A percentile compares a stretch with the other conserved stretches of the same genome.
These are phyloP conservation scores for Penicillium palitans DNA, from an alignment of 2,329 filamentous ascomycete genomes.

Conservation along the genomic window DNA sequence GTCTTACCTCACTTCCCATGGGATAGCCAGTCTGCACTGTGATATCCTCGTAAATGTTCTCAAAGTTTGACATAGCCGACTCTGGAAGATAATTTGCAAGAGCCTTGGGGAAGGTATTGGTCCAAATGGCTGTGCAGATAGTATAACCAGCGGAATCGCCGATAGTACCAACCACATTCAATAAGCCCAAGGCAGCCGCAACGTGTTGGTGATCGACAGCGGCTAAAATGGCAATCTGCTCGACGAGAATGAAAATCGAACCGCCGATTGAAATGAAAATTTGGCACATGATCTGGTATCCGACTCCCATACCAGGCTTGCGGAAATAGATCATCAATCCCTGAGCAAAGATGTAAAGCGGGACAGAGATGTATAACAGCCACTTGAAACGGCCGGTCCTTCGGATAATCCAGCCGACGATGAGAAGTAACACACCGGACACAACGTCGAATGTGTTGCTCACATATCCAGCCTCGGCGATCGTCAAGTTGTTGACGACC, in stretches of 20 bases:
- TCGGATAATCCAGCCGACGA: slow-evolving; percentile 53
- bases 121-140: slow-evolving; percentile 62
- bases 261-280: slow-evolving; percentile 58
- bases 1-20: slow-evolving; percentile 52
- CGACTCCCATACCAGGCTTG: slow-evolving; percentile 45
- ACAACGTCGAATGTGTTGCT: slow-evolving; percentile 55
- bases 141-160: slow-evolving; percentile 56
- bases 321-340: slow-evolving; percentile 60
- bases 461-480: slow-evolving; percentile 38
- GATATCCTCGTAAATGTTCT: slow-evolving; percentile 50
- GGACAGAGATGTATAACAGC: slow-evolving; percentile 54
- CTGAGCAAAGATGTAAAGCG: slow-evolving; percentile 53
- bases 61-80: slow-evolving; percentile 29
- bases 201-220: slow-evolving; percentile 57
- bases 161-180: slow-evolving; percentile 56
- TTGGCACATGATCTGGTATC: slow-evolving; percentile 58
- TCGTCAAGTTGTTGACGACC: slow-evolving; percentile 30
- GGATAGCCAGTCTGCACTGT: slow-evolving; percentile 41
- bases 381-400: slow-evolving; percentile 55
- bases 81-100: slow-evolving; percentile 50
- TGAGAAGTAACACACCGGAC: slow-evolving; percentile 57
- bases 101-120: slow-evolving; percentile 52
- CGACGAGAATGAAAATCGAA: slow-evolving; percentile 52
- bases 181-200: slow-evolving; percentile 55
- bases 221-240: slow-evolving; percentile 57